Conservation (phyloP, 805 yeast genomes). For the Dipodascus albidus region DNA sequence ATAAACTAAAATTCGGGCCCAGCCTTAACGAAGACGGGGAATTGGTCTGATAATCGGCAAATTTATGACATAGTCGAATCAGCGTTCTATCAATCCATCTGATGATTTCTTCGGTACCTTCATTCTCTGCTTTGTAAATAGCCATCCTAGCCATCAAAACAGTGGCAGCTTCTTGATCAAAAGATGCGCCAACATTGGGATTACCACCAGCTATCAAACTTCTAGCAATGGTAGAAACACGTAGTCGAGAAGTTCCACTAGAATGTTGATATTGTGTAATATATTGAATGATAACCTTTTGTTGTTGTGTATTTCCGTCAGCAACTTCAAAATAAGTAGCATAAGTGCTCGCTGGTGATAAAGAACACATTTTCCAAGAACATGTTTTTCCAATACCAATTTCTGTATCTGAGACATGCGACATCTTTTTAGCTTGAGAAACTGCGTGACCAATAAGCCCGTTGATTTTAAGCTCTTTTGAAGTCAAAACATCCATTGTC, state of each 20-base stretch:
- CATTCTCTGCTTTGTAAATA: constrained; percentile 68
- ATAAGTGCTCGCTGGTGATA: constrained; percentile 81
- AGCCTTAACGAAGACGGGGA: constrained; percentile 74
- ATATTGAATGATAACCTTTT: constrained; percentile 54
- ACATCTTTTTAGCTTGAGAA: constrained; percentile 46
- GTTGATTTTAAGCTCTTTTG: constrained; percentile 71
- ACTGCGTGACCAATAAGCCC: constrained; percentile 93
- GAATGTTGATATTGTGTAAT: constrained; percentile 90
- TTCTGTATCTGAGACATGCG: constrained; percentile 78
- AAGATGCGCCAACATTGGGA: constrained; percentile 47
- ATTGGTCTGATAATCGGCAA: constrained; percentile 86
- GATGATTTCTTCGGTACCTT: constrained; percentile 63
- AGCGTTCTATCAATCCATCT: constrained; percentile 92
- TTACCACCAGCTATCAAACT: constrained; percentile 42
- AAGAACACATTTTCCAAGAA: constrained; percentile 73
- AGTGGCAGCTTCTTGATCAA: constrained; percentile 98
- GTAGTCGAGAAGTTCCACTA: constrained; percentile 77
- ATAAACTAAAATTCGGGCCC: constrained; percentile 70
- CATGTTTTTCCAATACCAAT: constrained; percentile 91
- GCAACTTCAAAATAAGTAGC: constrained; percentile 81
- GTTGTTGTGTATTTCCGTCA: constrained; percentile 24
- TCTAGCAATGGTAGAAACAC: constrained; percentile 77
- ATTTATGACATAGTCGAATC: constrained; percentile 80
- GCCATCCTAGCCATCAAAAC: constrained; percentile 88
- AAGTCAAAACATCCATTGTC: constrained; percentile 67